phyloP scores from a whole-genome alignment of 306 rosid genomes.

The Rosa multiflora region DNA sequence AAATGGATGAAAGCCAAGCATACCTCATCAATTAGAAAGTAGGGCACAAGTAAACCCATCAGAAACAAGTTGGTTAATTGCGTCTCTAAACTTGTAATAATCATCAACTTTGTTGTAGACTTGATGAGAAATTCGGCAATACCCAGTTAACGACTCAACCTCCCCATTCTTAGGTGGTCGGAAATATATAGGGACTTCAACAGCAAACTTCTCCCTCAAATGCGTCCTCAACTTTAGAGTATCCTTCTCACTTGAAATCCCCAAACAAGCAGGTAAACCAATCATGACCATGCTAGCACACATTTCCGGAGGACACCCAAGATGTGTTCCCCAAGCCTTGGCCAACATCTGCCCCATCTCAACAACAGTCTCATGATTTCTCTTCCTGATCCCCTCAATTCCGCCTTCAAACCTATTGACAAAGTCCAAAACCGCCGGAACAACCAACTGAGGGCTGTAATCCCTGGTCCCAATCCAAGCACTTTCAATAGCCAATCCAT shows the following conservation, averaged over 20 bases:
- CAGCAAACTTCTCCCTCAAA: conserved; percentile 69
- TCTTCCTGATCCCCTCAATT: conserved; percentile 79
- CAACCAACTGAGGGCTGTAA: conserved; percentile 88
- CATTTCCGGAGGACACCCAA: conserved; percentile 83
- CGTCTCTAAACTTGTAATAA: conserved; percentile 77
- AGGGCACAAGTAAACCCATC: conserved; percentile 41
- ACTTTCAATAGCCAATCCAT: conserved; percentile 89
- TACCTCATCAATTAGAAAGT: conserved; percentile 66
- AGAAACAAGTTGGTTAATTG: conserved; percentile 44
- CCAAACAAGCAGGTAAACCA: conserved; percentile 80
- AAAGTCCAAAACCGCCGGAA: conserved; percentile 71
- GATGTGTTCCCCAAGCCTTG: conserved; percentile 76
- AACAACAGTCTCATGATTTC: conserved; percentile 82
- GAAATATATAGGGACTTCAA: conserved; percentile 83
- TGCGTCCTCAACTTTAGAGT: conserved; percentile 56
- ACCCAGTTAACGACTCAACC: conserved; percentile 59
- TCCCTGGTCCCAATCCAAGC: conserved; percentile 99
- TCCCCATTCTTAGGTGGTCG: conserved; percentile 64
- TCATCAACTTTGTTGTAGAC: conserved; percentile 81
- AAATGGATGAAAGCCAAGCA: conserved; percentile 20
- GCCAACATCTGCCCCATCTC: conserved; percentile 89
- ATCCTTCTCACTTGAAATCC: conserved; percentile 61
- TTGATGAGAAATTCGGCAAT: conserved; percentile 90
- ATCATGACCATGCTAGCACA: conserved; percentile 92
- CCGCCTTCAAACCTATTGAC: conserved; percentile 83